A percentile compares a stretch with the other conserved stretches of the same genome.
These are phyloP conservation scores for Citropsis articulata DNA, from an alignment of 345 rosid species.

Conservation along the genomic window DNA sequence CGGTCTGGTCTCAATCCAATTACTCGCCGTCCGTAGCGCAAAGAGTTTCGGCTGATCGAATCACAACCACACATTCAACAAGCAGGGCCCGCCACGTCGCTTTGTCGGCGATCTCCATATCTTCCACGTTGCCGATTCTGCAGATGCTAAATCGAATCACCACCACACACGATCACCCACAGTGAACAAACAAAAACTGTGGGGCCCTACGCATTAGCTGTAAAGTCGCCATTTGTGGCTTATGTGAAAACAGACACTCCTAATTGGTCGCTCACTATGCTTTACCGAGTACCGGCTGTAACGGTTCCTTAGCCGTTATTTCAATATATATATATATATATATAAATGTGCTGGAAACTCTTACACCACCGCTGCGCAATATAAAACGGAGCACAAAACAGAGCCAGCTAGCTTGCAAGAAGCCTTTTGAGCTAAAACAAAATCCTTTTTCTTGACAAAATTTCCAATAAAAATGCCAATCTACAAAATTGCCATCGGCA, in stretches of 20 bases:
- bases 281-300: conserved; percentile 23
- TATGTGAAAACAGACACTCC: neutral
- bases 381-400: neutral
- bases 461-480: conserved; percentile 45
- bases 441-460: neutral
- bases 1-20: conserved; percentile 3
- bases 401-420: neutral
- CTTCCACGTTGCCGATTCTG: neutral
- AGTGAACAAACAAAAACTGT: neutral
- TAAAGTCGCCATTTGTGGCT: conserved; percentile 22
- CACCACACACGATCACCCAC: conserved; percentile 9
- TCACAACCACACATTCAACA: conserved; percentile 10
- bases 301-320: conserved; percentile 32
- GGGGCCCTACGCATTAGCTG: conserved; percentile 1
- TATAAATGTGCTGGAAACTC: neutral
- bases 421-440: neutral
- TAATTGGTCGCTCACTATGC: neutral
- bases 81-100: conserved; percentile 22
- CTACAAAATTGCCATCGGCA: conserved; percentile 53
- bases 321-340: conserved; percentile 16
- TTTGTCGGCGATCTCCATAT: conserved; percentile 20
- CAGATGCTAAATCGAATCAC: neutral
- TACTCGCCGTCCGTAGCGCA: conserved; percentile 12
- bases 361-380: neutral
- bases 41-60: neutral